phyloP scores from a whole-genome alignment of 371 early-diverging fungal genomes.

The Batkoa obscura region DNA sequence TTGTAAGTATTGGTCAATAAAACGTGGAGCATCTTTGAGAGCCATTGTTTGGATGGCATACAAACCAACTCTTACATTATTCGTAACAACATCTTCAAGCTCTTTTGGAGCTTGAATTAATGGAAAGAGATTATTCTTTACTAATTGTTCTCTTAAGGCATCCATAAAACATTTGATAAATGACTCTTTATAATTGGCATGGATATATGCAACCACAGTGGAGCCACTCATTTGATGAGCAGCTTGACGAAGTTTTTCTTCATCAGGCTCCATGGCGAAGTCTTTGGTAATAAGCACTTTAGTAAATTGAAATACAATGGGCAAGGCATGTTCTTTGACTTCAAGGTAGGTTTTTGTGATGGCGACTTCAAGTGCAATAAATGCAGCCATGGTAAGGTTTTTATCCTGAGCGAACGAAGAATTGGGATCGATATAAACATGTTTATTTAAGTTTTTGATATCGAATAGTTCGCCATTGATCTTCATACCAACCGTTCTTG shows the following conservation, averaged over 20 bases:
- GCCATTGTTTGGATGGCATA: constrained; percentile 83
- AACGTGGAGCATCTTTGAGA: constrained; percentile 64
- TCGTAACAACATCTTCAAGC: constrained; percentile 53
- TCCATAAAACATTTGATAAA: constrained; percentile 47
- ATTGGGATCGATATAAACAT: constrained; percentile 7
- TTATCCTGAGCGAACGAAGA: constrained; percentile 17
- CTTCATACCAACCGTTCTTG: too few relatives aligned
- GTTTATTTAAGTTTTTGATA: background rate
- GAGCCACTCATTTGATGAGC: constrained; percentile 86
- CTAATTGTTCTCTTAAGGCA: constrained; percentile 44
- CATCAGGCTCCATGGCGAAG: constrained; percentile 82
- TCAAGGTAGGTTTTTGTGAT: constrained; percentile 66
- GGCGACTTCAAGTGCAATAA: constrained; percentile 71
- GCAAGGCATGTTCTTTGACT: constrained; percentile 78
- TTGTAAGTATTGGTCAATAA: constrained; percentile 63
- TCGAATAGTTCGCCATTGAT: constrained; percentile 10
- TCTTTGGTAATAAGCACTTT: constrained; percentile 82
- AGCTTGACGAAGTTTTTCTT: constrained; percentile 76
- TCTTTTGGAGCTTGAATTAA: constrained; percentile 58
- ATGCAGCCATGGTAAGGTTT: constrained; percentile 55
- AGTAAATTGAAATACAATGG: constrained; percentile 79
- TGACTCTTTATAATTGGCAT: constrained; percentile 85
- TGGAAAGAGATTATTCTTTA: constrained; percentile 57
- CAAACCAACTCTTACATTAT: constrained; percentile 82
- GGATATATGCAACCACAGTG: constrained; percentile 61